Evolutionary conservation across 1,284 basidiomycete genomes (phyloP).

Genomic region (Neonothopanus nambi): DNA sequence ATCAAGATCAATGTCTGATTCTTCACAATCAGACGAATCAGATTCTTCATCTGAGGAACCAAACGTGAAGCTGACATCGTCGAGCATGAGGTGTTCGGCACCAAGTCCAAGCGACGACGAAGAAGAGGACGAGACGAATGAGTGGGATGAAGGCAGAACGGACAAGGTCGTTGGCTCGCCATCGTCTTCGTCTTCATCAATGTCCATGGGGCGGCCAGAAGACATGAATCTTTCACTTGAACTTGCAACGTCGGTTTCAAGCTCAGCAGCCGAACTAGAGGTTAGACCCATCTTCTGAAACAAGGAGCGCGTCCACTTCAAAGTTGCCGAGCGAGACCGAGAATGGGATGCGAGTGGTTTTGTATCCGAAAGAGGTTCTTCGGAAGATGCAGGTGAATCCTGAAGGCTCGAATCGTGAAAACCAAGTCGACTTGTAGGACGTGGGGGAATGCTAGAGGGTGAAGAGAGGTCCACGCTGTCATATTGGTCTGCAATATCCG

Average conservation of each 20-base stretch:
- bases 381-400: too few species aligned
- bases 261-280: neutral
- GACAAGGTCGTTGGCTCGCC: neutral
- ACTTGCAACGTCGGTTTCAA: neutral
- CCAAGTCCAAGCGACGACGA: neutral
- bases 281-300: constrained; percentile 15
- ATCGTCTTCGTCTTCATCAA: too few species aligned
- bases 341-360: constrained; percentile 1
- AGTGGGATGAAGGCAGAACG: neutral
- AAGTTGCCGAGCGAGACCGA: constrained; percentile 7
- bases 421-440: too few species aligned
- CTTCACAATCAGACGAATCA: constrained; percentile 5
- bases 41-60: constrained; percentile 9
- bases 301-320: constrained; percentile 15
- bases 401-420: too few species aligned
- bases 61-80: constrained; percentile 12
- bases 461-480: too few species aligned
- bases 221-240: neutral
- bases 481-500: too few species aligned
- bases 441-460: too few species aligned
- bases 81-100: neutral
- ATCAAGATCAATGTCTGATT: constrained; percentile 16
- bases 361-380: neutral
- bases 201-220: neutral
- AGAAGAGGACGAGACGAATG: neutral